These are phyloP conservation scores for Iris macrosiphon DNA, from an alignment of 106 monocot genomes.

Conservation along the genomic window DNA sequence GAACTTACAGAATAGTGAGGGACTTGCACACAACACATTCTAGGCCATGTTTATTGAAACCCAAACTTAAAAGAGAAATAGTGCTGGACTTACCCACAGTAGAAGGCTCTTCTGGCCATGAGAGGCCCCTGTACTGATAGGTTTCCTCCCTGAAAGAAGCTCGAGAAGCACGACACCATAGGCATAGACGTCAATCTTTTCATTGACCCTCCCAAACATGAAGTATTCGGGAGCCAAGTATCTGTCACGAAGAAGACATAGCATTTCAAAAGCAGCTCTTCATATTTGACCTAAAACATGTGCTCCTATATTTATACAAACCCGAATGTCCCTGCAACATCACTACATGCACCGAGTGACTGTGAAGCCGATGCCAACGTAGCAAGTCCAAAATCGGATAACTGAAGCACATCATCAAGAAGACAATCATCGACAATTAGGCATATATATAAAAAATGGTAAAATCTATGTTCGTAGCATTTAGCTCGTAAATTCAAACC, in stretches of 20 bases:
- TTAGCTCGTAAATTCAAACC: too few species aligned
- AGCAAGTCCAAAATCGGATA: slow-evolving; percentile 40
- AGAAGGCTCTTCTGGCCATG: slow-evolving; percentile 63
- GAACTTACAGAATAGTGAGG: too few species aligned
- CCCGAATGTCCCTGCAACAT: slow-evolving; percentile 88
- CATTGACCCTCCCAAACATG: slow-evolving; percentile 67
- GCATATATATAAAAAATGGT: not conserved
- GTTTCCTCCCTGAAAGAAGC: slow-evolving; percentile 75
- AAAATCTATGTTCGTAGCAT: too few species aligned
- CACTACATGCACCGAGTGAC: slow-evolving; percentile 35
- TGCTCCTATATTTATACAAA: slow-evolving; percentile 19
- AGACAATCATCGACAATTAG: not conserved
- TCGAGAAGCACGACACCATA: slow-evolving; percentile 88
- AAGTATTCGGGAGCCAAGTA: slow-evolving; percentile 87
- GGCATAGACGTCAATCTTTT: slow-evolving; percentile 83
- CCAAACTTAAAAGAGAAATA: too few species aligned
- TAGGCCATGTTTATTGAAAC: too few species aligned
- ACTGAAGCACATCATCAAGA: slow-evolving; percentile 11
- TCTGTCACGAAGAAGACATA: slow-evolving; percentile 32
- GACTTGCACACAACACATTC: too few species aligned
- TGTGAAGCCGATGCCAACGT: slow-evolving; percentile 22
- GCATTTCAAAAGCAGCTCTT: not conserved
- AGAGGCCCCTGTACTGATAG: slow-evolving; percentile 36
- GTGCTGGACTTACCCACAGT: slow-evolving; percentile 52
- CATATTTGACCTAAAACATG: not conserved